Evolutionary conservation across 768 basidiomycete species (phyloP).

Genomic region (Boletus rubropictus): DNA sequence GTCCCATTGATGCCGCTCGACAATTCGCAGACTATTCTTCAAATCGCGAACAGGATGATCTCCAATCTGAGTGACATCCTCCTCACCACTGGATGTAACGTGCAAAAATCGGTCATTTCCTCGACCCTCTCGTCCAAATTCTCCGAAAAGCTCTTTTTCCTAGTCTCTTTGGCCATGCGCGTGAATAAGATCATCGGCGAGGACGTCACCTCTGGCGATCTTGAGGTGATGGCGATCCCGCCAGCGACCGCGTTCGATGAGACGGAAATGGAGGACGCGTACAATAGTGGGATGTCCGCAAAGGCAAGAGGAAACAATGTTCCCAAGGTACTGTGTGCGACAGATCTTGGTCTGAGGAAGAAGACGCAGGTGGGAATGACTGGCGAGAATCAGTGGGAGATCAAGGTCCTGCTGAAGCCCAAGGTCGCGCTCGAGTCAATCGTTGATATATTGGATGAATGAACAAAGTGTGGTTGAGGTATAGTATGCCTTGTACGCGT

Average conservation of each 20-base stretch:
- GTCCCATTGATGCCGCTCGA: constrained; percentile 22
- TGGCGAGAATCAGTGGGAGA: constrained; percentile 28
- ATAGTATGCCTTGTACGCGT: background rate
- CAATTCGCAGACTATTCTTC: constrained; percentile 18
- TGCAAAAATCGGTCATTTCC: constrained; percentile 27
- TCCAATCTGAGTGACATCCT: constrained; percentile 27
- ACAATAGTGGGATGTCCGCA: constrained; percentile 22
- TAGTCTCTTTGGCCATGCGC: constrained; percentile 42
- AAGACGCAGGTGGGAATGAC: constrained; percentile 21
- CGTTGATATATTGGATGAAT: constrained; percentile 32
- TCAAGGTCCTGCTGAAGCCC: constrained; percentile 33
- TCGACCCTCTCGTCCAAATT: constrained; percentile 40
- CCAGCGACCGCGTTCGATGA: constrained; percentile 24
- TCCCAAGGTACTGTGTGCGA: constrained; percentile 31
- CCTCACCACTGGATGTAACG: constrained; percentile 23
- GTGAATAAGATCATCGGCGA: too few species aligned
- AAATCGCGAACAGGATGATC: constrained; percentile 22
- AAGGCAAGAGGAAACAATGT: background rate
- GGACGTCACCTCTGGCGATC: constrained; percentile 30
- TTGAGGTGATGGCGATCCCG: constrained; percentile 20
- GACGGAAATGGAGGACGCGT: constrained; percentile 29
- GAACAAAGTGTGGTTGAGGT: background rate
- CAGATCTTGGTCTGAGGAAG: constrained; percentile 34
- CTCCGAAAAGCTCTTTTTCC: constrained; percentile 35
- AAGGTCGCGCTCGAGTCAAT: constrained; percentile 37